A percentile compares a stretch with the other conserved stretches of the same genome.
Evolutionary conservation across 1,284 basidiomycete species (phyloP).

Genomic region (Ceratobasidium sp.): DNA sequence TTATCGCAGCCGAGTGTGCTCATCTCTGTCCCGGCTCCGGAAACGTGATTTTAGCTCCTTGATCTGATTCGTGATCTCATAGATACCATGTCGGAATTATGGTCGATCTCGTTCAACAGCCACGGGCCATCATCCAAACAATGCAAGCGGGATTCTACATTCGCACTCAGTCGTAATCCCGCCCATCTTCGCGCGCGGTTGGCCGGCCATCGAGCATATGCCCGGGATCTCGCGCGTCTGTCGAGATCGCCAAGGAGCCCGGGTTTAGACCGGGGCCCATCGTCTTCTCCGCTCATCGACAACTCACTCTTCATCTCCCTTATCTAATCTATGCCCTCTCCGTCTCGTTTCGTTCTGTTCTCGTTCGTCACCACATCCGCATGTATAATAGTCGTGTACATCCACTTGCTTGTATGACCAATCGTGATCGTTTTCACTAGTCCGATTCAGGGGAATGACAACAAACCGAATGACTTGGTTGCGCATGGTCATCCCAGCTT

Average conservation of each 20-base stretch:
- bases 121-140: slow-evolving; percentile 9
- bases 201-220: background rate
- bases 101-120: slow-evolving; percentile 33
- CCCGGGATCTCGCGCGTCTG: background rate
- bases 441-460: too few relatives aligned
- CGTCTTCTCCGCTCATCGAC: too few relatives aligned
- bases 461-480: background rate
- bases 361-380: too few relatives aligned
- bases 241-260: background rate
- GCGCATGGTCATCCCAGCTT: background rate
- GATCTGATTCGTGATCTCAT: background rate
- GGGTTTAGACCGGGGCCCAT: background rate
- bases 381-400: background rate
- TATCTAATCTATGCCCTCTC: background rate
- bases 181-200: background rate
- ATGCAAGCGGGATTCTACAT: slow-evolving; percentile 30
- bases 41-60: background rate
- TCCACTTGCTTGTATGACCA: background rate
- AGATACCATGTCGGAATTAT: slow-evolving; percentile 33
- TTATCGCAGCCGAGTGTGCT: too few relatives aligned
- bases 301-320: too few relatives aligned
- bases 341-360: too few relatives aligned
- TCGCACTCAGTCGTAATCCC: background rate
- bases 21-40: background rate
- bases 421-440: background rate